Base-by-base conservation (phyloP, 306 rosid genomes). In the Fragaria ananassa region DNA sequence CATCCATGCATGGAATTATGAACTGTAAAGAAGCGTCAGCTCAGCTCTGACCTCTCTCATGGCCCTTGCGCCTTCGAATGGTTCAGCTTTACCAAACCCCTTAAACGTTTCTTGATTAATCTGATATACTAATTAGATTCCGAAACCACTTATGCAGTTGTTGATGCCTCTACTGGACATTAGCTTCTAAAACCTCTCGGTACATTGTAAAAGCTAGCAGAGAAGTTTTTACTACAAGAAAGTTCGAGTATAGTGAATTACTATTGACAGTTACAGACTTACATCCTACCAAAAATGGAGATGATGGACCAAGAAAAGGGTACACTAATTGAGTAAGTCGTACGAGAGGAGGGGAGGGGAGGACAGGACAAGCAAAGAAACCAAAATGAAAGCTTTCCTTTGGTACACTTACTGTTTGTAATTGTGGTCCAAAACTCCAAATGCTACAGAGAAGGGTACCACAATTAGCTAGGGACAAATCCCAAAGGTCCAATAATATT, bases 1-100 rank as follows among this genome's bases (percentile, higher is more conserved):
- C 84, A 79, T 81, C 51, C 81, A 78, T 83, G 76, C 80, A 77
- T 64, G 76, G 60, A 74, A 67, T 27, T 31, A 53, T 74, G 69
- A 74, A 74, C 77, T 60, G 77, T 60, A 74, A 74, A 74, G 69
- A 74, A 45, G 45, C 23, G 29, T 25, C 44, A 14, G 53, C 35
- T 25, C 44, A 14, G 53, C 35, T 58, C 57, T 12, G 51, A 35
- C 69, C 69, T 42, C 68, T 54, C 76, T 41, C 4, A 58, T 41
- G 77, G 27, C 27, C 27, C 18, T 23, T 35, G 76, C 46, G 19
- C 44, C 27, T 25, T 58, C 11, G 10, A 42, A 64, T 58, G 65
- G 53, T 73, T 57, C 76, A 39, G 46, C 76, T 73, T 73, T 25
- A 73, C 76, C 54, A 57, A 73, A 25, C 68, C 21, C 42, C 51